Evolutionary conservation across 352 stramenopile species (phyloP), one percentile per base, ranked within the genome.

Genomic region (Globisporangium recalcitrans): DNA sequence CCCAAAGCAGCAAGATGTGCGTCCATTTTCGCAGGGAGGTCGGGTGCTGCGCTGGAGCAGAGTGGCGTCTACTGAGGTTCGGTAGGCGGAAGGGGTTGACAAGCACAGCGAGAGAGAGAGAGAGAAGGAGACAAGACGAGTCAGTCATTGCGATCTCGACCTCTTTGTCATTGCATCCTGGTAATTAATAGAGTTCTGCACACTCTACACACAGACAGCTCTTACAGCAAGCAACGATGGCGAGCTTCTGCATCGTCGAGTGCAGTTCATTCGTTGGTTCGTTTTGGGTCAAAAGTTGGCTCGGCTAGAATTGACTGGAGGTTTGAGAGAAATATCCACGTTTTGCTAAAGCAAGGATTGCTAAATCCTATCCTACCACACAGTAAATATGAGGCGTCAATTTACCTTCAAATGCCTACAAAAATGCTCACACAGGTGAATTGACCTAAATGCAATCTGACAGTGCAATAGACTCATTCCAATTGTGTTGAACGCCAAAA

Each of bases 1-100:
- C 38, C 69, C 74, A n/a, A 90, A 88, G 65, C 81, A 90, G 65
- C 71, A 74, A 58, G 78, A 87, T 34, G 49, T 47, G 14, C 71
- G 74, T 13, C 81, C 79, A 22, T 90, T 81, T 62, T 82, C 74
- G 3, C 62, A 80, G 14, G 72, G 72, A 26, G 70, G 68, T 24
- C 70, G 68, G 16, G 67, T 82, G 46, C 62, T 86, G 19, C 61
- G 67, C 27, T 77, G 69, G 22, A 88, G 59, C 65, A 90, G 88
- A 72, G 68, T 76, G 24, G 68, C 58, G n/a, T 84, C 78, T 14
- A 53, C 74, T 3, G 72, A 67, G 21, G 79, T 64, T 36, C 65
- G 76, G 58, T 80, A 67, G 47, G 19, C 44, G 26, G 22, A 31
- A 46, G 38, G 14, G 13, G 13, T 32, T 4, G 52, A 48, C n/a